phyloP scores from a whole-genome alignment of 768 basidiomycete species.

The Serendipita indica region DNA sequence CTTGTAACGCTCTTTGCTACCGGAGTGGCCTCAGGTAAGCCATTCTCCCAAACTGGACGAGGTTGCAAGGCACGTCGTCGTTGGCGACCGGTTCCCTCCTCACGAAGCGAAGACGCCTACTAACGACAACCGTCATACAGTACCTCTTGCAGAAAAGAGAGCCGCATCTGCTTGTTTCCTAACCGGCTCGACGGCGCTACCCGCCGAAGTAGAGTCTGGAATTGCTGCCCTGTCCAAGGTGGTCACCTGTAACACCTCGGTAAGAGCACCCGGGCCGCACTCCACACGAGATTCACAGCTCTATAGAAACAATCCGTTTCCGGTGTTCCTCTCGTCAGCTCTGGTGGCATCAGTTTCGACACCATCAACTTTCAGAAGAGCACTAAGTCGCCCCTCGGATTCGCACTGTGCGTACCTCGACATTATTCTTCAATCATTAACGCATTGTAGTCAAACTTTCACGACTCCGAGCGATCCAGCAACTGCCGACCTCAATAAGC shows the following conservation, averaged over 20 bases:
- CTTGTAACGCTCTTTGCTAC: no score
- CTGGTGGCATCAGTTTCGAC: conserved; percentile 12
- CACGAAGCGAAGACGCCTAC: no score
- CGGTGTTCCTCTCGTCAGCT: conserved; percentile 13
- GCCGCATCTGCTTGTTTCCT: conserved; percentile 12
- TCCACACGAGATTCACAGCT: not conserved
- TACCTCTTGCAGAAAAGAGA: no score
- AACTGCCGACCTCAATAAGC: conserved; percentile 8
- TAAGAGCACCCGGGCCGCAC: not conserved
- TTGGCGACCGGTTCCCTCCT: no score
- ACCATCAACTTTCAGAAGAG: conserved; percentile 14
- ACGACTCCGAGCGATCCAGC: conserved; percentile 11
- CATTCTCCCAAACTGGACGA: no score
- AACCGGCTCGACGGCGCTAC: conserved; percentile 9
- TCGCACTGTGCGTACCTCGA: conserved; percentile 11
- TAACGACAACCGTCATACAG: no score
- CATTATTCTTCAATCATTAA: not conserved
- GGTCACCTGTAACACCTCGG: not conserved
- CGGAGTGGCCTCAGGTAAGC: no score
- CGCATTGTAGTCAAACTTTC: not conserved
- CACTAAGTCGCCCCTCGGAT: conserved; percentile 12
- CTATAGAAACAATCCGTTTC: conserved; percentile 4
- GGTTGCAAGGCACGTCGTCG: no score
- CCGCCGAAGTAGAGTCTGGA: conserved; percentile 10
- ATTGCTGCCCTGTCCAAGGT: not conserved